Percentiles rank a stretch among this genome's conserved stretches.
Evolutionary conservation across 106 monocot genomes (phyloP).

Genomic region (Apostasia ramifera): DNA sequence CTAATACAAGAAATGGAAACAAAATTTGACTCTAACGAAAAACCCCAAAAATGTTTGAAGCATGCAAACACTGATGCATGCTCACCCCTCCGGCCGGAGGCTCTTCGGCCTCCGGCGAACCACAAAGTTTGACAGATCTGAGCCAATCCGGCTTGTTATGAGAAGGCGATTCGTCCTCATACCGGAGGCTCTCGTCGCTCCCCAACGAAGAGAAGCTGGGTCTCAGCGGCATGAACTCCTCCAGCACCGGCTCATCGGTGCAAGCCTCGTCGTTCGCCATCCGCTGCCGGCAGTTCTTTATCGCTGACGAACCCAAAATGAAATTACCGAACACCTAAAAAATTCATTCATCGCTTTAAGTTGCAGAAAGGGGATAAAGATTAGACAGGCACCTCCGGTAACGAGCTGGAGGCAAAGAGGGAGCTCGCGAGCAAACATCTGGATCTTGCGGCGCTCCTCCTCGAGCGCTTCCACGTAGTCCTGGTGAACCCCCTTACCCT

Average conservation of each 20-base stretch:
- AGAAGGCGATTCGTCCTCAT: not conserved
- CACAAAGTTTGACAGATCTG: slow-evolving; percentile 32
- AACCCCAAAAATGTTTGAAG: not conserved
- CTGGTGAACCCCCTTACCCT: not conserved
- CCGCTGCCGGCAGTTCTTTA: slow-evolving; percentile 4
- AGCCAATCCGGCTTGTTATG: slow-evolving; percentile 36
- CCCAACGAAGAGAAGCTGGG: slow-evolving; percentile 6
- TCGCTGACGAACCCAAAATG: slow-evolving; percentile 10
- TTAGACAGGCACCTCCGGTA: slow-evolving; percentile 13
- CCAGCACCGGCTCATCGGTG: slow-evolving; percentile 8
- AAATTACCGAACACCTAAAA: too few relatives aligned
- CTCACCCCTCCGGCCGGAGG: slow-evolving; percentile 1
- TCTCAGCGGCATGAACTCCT: slow-evolving; percentile 23
- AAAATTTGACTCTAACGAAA: not conserved
- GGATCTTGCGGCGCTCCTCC: slow-evolving; percentile 41
- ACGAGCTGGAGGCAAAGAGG: slow-evolving; percentile 50
- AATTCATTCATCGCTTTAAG: too few relatives aligned
- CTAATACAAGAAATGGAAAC: not conserved
- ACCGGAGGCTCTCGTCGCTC: not conserved
- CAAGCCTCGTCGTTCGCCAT: not conserved
- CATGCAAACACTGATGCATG: not conserved
- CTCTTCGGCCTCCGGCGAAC: not conserved
- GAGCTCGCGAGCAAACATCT: slow-evolving; percentile 42
- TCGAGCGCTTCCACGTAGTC: slow-evolving; percentile 37
- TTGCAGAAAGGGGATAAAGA: not conserved